phyloP scores from a whole-genome alignment of 441 rosid genomes.

The Adansonia rubrostipa region DNA sequence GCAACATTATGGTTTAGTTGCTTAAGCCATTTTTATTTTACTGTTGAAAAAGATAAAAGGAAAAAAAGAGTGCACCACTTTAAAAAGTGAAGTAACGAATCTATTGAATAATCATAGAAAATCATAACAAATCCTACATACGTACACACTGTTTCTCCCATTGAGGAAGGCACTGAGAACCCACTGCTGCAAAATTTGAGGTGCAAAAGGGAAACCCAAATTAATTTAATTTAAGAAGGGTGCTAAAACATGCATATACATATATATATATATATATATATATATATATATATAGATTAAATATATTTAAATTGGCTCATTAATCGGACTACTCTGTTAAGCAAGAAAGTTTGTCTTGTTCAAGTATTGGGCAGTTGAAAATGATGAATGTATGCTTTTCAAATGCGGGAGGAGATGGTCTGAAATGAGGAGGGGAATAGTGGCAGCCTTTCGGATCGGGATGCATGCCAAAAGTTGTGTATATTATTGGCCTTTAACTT shows the following conservation, averaged over 20 bases:
- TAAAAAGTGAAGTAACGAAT: not conserved
- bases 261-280: no score
- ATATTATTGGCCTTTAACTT: slow-evolving; percentile 15
- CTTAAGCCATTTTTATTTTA: not conserved
- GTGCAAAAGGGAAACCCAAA: not conserved
- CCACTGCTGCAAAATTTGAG: slow-evolving; percentile 9
- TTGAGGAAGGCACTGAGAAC: not conserved
- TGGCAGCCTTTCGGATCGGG: slow-evolving; percentile 27
- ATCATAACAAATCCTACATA: not conserved
- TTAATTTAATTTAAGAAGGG: not conserved
- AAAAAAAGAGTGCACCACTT: not conserved
- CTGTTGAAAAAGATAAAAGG: not conserved
- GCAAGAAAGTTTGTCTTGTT: slow-evolving; percentile 30
- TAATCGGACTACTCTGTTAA: not conserved
- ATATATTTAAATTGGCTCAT: no score
- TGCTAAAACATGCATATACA: no score
- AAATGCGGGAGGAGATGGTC: not conserved
- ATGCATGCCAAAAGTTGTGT: slow-evolving; percentile 33
- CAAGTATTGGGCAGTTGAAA: slow-evolving; percentile 19
- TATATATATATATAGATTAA: no score
- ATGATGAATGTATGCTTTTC: slow-evolving; percentile 25
- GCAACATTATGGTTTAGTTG: not conserved
- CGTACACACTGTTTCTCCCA: not conserved
- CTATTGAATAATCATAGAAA: slow-evolving; percentile 4
- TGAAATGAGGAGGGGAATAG: slow-evolving; percentile 21